These are phyloP conservation scores for Neurospora sp. DNA, from an alignment of 2,329 filamentous ascomycete genomes.

Conservation along the genomic window DNA sequence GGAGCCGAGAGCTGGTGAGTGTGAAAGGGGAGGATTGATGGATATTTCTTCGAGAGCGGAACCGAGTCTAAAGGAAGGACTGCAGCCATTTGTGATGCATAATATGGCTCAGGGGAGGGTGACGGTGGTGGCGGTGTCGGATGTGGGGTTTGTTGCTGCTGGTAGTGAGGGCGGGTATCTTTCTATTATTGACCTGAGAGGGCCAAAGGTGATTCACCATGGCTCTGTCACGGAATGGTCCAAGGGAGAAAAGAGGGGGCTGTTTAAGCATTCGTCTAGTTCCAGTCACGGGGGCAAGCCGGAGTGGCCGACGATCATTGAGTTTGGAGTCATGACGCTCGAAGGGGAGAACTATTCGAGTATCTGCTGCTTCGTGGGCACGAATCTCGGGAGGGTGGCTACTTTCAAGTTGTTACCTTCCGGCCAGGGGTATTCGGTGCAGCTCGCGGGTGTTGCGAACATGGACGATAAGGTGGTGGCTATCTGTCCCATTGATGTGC, in stretches of 20 bases:
- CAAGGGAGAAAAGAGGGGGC: slow-evolving; percentile 66
- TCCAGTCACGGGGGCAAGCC: slow-evolving; percentile 29
- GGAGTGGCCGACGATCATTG: slow-evolving; percentile 73
- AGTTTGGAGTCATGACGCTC: slow-evolving; percentile 88
- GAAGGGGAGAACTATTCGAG: slow-evolving; percentile 95
- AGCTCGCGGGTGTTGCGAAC: slow-evolving; percentile 56
- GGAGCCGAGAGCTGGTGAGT: slow-evolving; percentile 36
- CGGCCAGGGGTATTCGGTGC: slow-evolving; percentile 60
- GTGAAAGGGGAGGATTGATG: slow-evolving; percentile 60
- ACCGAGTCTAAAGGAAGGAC: slow-evolving; percentile 54
- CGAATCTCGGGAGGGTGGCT: slow-evolving; percentile 68
- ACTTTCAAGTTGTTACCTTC: slow-evolving; percentile 87
- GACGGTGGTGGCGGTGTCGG: slow-evolving; percentile 71
- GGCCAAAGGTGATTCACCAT: slow-evolving; percentile 73
- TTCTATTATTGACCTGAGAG: slow-evolving; percentile 77
- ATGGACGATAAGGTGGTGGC: slow-evolving; percentile 63
- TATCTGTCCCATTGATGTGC: slow-evolving; percentile 69
- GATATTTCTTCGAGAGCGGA: slow-evolving; percentile 67
- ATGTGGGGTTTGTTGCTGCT: slow-evolving; percentile 82
- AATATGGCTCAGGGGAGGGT: slow-evolving; percentile 77
- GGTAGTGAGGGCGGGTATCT: slow-evolving; percentile 77
- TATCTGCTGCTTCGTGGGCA: slow-evolving; percentile 86
- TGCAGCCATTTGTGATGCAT: slow-evolving; percentile 66
- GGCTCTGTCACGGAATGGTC: slow-evolving; percentile 62
- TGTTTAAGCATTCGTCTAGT: slow-evolving; percentile 50